Conservation (phyloP, 2,329 filamentous ascomycete genomes). For the Colletotrichum agaves region DNA sequence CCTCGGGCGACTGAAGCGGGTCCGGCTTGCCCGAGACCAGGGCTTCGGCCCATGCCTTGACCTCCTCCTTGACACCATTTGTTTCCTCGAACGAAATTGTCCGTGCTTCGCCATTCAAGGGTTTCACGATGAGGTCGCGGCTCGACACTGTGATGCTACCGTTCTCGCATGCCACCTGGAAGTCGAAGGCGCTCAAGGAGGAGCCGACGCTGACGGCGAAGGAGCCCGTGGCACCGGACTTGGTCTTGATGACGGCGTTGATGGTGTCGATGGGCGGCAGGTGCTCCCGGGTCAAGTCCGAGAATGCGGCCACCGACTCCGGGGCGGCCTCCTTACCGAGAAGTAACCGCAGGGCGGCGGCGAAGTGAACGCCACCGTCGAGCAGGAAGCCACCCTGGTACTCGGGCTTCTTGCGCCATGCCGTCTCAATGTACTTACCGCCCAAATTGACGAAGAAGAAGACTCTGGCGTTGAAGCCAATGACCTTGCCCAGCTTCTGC, state of each 20-base stretch:
- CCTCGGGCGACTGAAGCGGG: slow-evolving; percentile 63
- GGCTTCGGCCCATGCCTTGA: slow-evolving; percentile 68
- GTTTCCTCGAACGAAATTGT: slow-evolving; percentile 57
- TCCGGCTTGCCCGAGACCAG: slow-evolving; percentile 60
- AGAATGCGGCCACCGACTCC: slow-evolving; percentile 64
- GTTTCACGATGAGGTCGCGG: slow-evolving; percentile 55
- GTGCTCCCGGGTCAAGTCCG: slow-evolving; percentile 56
- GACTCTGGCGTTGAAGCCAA: slow-evolving; percentile 53
- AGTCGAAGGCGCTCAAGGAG: slow-evolving; percentile 63
- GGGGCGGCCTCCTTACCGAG: slow-evolving; percentile 55
- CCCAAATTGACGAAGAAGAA: slow-evolving; percentile 53
- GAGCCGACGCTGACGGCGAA: slow-evolving; percentile 69
- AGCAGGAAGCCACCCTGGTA: slow-evolving; percentile 82
- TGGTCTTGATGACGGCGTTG: slow-evolving; percentile 65
- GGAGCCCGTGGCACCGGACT: slow-evolving; percentile 65
- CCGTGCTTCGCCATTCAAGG: slow-evolving; percentile 47
- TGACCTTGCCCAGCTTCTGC: slow-evolving; percentile 59
- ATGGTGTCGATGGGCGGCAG: slow-evolving; percentile 76
- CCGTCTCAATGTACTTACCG: slow-evolving; percentile 37
- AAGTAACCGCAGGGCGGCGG: slow-evolving; percentile 70
- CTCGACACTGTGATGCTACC: slow-evolving; percentile 63
- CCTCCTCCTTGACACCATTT: slow-evolving; percentile 67
- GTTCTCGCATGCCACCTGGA: slow-evolving; percentile 66
- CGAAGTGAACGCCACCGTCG: slow-evolving; percentile 79
- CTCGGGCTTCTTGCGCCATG: slow-evolving; percentile 74